Conservation (phyloP, 306 rosid species). For the Hylodesmum podocarpum region DNA sequence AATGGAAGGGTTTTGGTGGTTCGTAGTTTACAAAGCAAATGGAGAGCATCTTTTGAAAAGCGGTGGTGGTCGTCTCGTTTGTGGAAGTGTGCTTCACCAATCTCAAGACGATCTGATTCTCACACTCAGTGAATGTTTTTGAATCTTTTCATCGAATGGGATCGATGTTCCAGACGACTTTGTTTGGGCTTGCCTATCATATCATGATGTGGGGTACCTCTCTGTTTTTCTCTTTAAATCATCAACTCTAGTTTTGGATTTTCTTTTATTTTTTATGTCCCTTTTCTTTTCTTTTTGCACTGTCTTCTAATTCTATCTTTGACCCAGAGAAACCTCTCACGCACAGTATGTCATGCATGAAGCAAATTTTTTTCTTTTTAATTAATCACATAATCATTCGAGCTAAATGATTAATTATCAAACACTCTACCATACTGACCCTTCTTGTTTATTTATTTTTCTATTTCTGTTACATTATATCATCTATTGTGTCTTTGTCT, state of each 20-base stretch:
- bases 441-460: no score
- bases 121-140: slow-evolving; percentile 40
- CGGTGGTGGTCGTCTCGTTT: slow-evolving; percentile 69
- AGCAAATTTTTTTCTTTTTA: no score
- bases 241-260: not conserved
- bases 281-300: slow-evolving; percentile 38
- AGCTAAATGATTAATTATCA: no score
- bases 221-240: not conserved
- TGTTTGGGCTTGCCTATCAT: slow-evolving; percentile 30
- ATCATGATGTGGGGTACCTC: slow-evolving; percentile 46
- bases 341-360: no score
- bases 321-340: slow-evolving; percentile 40
- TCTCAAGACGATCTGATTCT: slow-evolving; percentile 76
- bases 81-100: slow-evolving; percentile 62
- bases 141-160: slow-evolving; percentile 50
- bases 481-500: no score
- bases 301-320: slow-evolving; percentile 49
- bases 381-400: no score
- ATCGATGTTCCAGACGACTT: slow-evolving; percentile 38
- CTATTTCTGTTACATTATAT: no score
- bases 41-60: slow-evolving; percentile 91
- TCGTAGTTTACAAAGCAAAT: slow-evolving; percentile 55
- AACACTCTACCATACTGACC: no score
- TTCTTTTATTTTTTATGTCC: not conserved
- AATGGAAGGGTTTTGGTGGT: no score